These are phyloP conservation scores for Rugonectria rugulosa DNA, from an alignment of 2,329 filamentous ascomycete species.

Conservation along the genomic window DNA sequence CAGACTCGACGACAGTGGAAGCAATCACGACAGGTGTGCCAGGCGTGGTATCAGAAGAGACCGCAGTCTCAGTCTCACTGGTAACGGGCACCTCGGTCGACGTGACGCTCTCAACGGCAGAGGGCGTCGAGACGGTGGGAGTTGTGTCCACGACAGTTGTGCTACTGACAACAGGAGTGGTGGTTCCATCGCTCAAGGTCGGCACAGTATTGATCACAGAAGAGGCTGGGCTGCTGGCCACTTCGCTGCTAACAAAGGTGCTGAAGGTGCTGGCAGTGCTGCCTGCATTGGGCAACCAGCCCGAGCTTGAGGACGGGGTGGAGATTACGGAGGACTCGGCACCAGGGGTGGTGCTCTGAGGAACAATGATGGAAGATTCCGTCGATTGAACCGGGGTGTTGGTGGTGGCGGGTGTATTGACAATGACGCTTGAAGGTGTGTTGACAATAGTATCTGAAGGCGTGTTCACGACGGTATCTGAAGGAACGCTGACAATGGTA, in stretches of 20 bases:
- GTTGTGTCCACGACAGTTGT: neutral
- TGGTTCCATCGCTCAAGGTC: no score
- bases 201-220: no score
- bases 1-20: neutral
- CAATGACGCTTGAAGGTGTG: neutral
- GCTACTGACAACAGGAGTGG: neutral
- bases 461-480: neutral
- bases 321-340: no score
- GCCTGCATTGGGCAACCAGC: no score
- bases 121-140: neutral
- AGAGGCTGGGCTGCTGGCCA: no score
- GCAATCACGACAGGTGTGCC: neutral
- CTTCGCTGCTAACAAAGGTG: no score
- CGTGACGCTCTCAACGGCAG: neutral
- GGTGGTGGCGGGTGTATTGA: neutral
- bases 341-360: no score
- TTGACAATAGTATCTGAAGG: neutral
- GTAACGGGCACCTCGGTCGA: neutral
- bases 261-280: no score
- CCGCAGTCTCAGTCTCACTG: neutral
- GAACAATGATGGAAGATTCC: no score
- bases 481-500: neutral
- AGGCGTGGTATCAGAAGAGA: neutral
- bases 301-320: no score
- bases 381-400: no score